phyloP scores from a whole-genome alignment of 352 stramenopile species.

The Phytopythium helicoides region DNA sequence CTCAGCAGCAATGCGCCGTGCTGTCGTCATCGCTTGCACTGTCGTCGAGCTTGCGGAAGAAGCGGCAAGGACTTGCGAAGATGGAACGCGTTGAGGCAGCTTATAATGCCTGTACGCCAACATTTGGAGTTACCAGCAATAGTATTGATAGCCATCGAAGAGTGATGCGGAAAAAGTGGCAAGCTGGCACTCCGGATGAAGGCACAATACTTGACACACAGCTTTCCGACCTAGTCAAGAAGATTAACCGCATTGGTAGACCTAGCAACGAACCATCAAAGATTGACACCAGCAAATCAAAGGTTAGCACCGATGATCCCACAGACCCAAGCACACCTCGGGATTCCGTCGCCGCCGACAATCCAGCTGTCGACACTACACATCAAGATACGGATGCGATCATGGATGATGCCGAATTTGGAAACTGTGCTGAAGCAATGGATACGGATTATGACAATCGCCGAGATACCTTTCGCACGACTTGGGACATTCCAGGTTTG shows the following conservation, averaged over 20 bases:
- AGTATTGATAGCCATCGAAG: too few species aligned
- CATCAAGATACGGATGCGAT: not conserved
- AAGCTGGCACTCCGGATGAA: not conserved
- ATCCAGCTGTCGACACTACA: too few species aligned
- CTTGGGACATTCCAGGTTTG: constrained; percentile 53
- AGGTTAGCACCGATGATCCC: not conserved
- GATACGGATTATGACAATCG: constrained; percentile 15
- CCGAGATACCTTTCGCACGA: constrained; percentile 52
- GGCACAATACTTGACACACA: constrained; percentile 1
- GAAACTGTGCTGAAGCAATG: constrained; percentile 1
- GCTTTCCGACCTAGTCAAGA: constrained; percentile 1
- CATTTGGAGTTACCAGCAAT: not conserved
- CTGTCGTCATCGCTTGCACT: constrained; percentile 34
- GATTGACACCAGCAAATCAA: not conserved
- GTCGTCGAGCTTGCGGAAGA: constrained; percentile 28
- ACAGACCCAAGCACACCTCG: not conserved
- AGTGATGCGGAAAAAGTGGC: not conserved
- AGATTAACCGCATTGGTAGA: constrained; percentile 1
- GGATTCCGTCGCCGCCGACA: too few species aligned
- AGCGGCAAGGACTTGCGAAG: constrained; percentile 20
- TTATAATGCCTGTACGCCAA: constrained; percentile 28
- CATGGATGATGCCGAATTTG: constrained; percentile 3
- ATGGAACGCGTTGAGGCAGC: constrained; percentile 46
- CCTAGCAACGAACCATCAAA: not conserved
- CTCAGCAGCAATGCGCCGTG: constrained; percentile 54